Conservation (phyloP, 495 filamentous ascomycete species). For the Podospora anserina region DNA sequence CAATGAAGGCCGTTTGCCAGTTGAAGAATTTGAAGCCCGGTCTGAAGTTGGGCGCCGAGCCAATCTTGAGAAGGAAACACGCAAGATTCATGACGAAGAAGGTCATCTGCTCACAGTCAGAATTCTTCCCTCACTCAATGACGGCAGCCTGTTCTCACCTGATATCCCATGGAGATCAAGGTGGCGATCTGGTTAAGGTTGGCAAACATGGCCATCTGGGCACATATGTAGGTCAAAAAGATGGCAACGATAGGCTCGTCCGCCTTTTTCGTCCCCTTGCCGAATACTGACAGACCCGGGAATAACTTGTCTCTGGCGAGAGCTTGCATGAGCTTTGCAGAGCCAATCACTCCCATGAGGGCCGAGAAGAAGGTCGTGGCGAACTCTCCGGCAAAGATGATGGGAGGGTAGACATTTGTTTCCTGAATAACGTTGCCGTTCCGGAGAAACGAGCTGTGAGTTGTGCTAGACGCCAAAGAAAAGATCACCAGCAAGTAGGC, state of each 20-base stretch:
- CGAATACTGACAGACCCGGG: slow-evolving; percentile 71
- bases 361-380: slow-evolving; percentile 81
- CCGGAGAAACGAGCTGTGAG: slow-evolving; percentile 66
- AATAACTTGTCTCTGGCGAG: slow-evolving; percentile 76
- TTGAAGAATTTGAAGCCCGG: slow-evolving; percentile 87
- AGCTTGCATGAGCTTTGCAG: slow-evolving; percentile 84
- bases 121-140: slow-evolving; percentile 8
- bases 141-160: slow-evolving; percentile 50
- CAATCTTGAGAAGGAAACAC: slow-evolving; percentile 82
- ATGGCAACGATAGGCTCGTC: slow-evolving; percentile 81
- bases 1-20: slow-evolving; percentile 74
- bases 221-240: slow-evolving; percentile 68
- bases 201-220: slow-evolving; percentile 77
- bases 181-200: slow-evolving; percentile 87
- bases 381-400: slow-evolving; percentile 79
- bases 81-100: slow-evolving; percentile 79
- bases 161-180: slow-evolving; percentile 83
- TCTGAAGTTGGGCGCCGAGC: slow-evolving; percentile 89
- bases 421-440: slow-evolving; percentile 78
- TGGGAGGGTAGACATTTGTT: slow-evolving; percentile 65
- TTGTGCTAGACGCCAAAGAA: slow-evolving; percentile 74
- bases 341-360: slow-evolving; percentile 82
- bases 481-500: slow-evolving; percentile 74
- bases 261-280: slow-evolving; percentile 66
- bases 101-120: slow-evolving; percentile 47